Conservation (phyloP, 163 green algal species). For the Picocystis sp. region DNA sequence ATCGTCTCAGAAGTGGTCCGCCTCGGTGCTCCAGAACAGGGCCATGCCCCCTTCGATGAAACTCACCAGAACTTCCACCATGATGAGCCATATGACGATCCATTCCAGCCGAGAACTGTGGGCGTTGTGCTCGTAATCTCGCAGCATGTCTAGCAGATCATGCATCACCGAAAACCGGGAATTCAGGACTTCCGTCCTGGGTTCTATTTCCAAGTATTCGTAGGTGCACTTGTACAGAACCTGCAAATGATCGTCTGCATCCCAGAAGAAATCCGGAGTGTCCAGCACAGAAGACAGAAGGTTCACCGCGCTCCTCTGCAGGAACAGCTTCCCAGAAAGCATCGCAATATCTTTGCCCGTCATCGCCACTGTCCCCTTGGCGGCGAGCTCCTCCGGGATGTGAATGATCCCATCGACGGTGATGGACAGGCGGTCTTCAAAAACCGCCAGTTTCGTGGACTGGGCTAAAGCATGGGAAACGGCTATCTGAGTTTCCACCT, state of each 20-base stretch:
- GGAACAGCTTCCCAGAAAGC: constrained; percentile 3
- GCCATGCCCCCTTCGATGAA: too few relatives aligned
- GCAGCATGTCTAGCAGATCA: too few relatives aligned
- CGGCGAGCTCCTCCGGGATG: not conserved
- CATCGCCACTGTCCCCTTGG: constrained; percentile 1
- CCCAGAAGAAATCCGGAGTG: constrained; percentile 7
- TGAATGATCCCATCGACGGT: not conserved
- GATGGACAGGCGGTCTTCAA: not conserved
- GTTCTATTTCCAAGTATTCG: constrained; percentile 5
- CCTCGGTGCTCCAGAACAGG: too few relatives aligned
- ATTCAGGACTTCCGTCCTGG: constrained; percentile 2
- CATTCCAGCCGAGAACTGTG: too few relatives aligned
- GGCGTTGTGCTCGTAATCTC: too few relatives aligned
- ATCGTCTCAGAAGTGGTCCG: too few relatives aligned
- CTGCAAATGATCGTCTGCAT: not conserved
- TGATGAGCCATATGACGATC: too few relatives aligned
- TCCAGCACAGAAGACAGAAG: constrained; percentile 5
- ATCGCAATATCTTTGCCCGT: not conserved
- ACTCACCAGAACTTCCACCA: too few relatives aligned
- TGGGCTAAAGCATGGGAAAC: constrained; percentile 2
- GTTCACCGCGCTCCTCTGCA: constrained; percentile 4
- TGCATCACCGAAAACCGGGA: constrained; percentile 6
- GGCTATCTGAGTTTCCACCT: not conserved
- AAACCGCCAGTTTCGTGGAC: constrained; percentile 2
- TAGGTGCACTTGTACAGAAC: constrained; percentile 5